Base-by-base conservation (phyloP, 2,329 filamentous ascomycete species). In the Hypoxylon sp. region DNA sequence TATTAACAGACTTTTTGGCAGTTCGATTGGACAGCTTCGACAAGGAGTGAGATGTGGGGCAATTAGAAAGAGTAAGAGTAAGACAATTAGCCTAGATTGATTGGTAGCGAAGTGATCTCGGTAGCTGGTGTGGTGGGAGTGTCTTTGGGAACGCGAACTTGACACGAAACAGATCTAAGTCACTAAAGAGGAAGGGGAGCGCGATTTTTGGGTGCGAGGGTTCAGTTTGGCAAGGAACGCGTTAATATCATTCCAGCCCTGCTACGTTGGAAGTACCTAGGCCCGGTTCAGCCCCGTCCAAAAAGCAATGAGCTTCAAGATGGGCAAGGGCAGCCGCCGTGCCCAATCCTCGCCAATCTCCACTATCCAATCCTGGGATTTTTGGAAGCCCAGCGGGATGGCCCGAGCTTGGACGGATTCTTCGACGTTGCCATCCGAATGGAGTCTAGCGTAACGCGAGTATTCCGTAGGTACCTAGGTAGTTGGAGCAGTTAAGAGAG, bases 61-160 rank as follows among this genome's bases (percentile, higher is more conserved):
- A 61, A 28, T 50, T 58, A 51, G 20, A 34, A 17, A 8, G 47
- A 54, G 37, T 19, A 30, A 64, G 55, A 32, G 60, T 60, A 47
- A 61, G 46, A 67, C 57, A 54, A 51, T 50, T 34, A n/a, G n/a
- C n/a, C n/a, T n/a, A 13, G 26, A 44, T 54, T 53, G 50, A 64
- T 67, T 58, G 56, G 64, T 32, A 51, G 37, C n/a, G 34, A 34
- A 55, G 28, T 2, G 44, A 60, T 64, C 61, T 51, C 52, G 57
- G 50, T 44, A 54, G 39, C 26, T 41, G 55, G 34, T 5, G 52
- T 32, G 51, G 43, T 57, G 26, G 30, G 15, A n/a, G 17, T 19
- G n/a, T 34, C 13, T 28, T 43, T 11, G 30, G 30, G 15, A 26
- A 60, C 60, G 60, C 57, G 57, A 64, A 37, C 48, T 59, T 56